phyloP scores from a whole-genome alignment of 2,329 filamentous ascomycete species.

The Cordyceps sp. region DNA sequence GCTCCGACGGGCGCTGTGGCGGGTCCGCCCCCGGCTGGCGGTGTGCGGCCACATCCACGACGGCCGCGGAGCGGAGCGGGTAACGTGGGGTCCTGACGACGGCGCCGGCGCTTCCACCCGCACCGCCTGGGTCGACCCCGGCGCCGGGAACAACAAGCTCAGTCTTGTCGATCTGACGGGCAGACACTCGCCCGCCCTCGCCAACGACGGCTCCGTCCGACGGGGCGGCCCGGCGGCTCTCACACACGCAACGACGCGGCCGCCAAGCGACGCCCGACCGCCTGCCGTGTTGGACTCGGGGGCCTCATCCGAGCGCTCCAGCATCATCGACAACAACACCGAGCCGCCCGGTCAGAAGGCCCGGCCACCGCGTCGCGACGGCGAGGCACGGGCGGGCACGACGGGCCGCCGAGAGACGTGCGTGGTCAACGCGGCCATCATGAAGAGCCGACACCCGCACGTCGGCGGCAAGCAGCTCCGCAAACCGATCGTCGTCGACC shows the following conservation, averaged over 20 bases:
- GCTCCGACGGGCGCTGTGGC: slow-evolving; percentile 38
- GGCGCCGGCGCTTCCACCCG: slow-evolving; percentile 24
- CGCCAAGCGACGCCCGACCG: too few relatives aligned
- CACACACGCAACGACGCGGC: too few relatives aligned
- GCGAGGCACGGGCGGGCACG: slow-evolving; percentile 16
- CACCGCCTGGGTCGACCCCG: slow-evolving; percentile 40
- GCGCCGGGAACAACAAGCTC: slow-evolving; percentile 35
- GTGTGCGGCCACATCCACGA: slow-evolving; percentile 62
- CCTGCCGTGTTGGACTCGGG: too few relatives aligned
- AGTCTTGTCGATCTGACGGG: slow-evolving; percentile 45
- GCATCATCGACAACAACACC: too few relatives aligned
- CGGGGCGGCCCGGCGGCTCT: too few relatives aligned
- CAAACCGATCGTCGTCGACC: slow-evolving; percentile 70
- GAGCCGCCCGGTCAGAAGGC: too few relatives aligned
- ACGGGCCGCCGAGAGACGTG: slow-evolving; percentile 49
- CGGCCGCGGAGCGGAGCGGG: slow-evolving; percentile 43
- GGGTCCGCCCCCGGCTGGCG: slow-evolving; percentile 44
- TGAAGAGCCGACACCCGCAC: slow-evolving; percentile 51
- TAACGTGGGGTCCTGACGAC: slow-evolving; percentile 38
- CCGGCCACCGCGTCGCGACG: too few relatives aligned
- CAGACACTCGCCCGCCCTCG: too few relatives aligned
- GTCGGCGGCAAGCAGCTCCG: slow-evolving; percentile 46
- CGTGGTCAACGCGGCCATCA: slow-evolving; percentile 64
- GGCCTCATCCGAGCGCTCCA: too few relatives aligned
- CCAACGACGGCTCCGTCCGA: too few relatives aligned